Evolutionary conservation across 2,329 filamentous ascomycete species (phyloP), one percentile per base, ranked within the genome.

Genomic region (Cladosporium velox): DNA sequence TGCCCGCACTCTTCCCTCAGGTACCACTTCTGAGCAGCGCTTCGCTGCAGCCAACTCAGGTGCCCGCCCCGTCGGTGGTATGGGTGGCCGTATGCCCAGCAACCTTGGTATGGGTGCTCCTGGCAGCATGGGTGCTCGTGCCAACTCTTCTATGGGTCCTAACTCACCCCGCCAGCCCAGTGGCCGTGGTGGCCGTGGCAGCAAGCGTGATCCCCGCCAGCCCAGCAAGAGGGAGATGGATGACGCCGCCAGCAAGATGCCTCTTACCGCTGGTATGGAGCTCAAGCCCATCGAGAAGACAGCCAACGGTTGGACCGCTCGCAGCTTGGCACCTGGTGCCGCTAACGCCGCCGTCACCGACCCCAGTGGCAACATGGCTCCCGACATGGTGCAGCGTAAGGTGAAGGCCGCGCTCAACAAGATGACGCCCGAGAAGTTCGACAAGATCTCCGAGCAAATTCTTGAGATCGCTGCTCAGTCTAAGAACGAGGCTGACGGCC

Each of bases 351-450:
- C 82, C 69, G 77, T 82, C 67, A 62, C 70, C 41, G 72, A 70
- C 35, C 79, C 81, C 71, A 82, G 82, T 68, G 82, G 83, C 60
- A 85, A 91, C 73, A 87, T 98, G 82, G 88, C 96, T 70, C 94
- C 95, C 28, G 92, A 94, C 73, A 88, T 95, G 84, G 95, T 99
- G 66, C 95, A 99, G 83, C 90, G 94, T 73, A 99, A 99, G 89
- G 95, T 99, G 78, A 99, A 99, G 89, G 91, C 93, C 70, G 91
- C 91, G 68, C 84, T 99, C 74, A 99, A 99, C 88, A 99, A 99
- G 90, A 98, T 99, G 95, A 98, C 95, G 0, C 95, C 95, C 0
- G 95, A 99, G 82, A 99, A 98, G 77, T 99, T 99, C 74, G 93
- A 97, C 77, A 93, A 90, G 82, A 97, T 99, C 72, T 88, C 95